Base-by-base conservation (phyloP, 768 basidiomycete species). In the Leccinum aurantiacum region DNA sequence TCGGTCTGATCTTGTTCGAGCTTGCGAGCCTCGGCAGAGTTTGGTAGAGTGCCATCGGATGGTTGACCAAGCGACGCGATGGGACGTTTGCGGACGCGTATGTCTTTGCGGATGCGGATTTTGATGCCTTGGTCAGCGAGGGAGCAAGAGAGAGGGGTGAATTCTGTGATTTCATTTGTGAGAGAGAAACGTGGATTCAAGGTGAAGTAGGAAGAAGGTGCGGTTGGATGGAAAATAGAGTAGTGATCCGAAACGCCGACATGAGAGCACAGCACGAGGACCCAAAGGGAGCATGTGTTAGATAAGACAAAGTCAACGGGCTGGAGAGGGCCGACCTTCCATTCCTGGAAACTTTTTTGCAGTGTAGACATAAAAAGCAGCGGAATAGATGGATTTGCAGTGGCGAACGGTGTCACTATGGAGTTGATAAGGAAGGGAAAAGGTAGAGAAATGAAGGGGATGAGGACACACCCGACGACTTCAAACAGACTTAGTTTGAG, bases 81-180 rank as follows among this genome's bases (percentile, higher is more conserved):
- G 5, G 86, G 84, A 11, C 87, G 79, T 71, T 92, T 93, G 63
- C 92, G 84, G 25, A 90, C 87, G 1, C 92, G 86, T 37, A 94
- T 92, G 60, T 95, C 93, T 73, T 95, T 95, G 37, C 94, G 84
- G 56, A 95, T 95, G 31, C 93, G 87, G 56, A 96, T 95, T 76
- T 95, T 96, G 76, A 95, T 93, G 24, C 94, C 94, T 74, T 95
- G 94, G 69, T 95, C 93, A n/a, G 93, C 93, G 57, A 95, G 83
- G 0, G 91, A 91, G 64, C 88, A 91, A 2, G 94, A 95, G 1
- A 96, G 81, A 3, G 88, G 86, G 0, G 94, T 95, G 4, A 92
- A 94, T 75, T 94, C 94, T 94, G 22, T 4, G 31, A 37, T 10
- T 48, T 44, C 27, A 47, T 53, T 46, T 47, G 6, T 17, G 50